Percentiles rank a stretch among this genome's conserved stretches.
These are phyloP conservation scores for Leptosphaerulina australis DNA, from an alignment of 2,329 filamentous ascomycete genomes.

Conservation along the genomic window DNA sequence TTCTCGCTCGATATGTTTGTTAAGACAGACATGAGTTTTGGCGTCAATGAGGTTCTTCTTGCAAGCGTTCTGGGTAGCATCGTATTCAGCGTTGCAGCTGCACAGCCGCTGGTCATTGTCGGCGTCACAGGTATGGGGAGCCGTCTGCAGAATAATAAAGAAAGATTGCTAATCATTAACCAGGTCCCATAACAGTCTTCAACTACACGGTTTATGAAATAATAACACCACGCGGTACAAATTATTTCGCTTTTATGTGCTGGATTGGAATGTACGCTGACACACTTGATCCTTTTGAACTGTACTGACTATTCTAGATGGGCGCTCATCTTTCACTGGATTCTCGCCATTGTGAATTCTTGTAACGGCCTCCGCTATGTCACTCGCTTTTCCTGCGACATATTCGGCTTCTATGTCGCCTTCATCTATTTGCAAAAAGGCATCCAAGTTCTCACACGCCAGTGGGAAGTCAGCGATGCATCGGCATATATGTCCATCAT, in stretches of 20 bases:
- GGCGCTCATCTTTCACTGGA: conserved; percentile 84
- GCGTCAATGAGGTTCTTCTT: conserved; percentile 89
- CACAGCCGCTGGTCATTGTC: conserved; percentile 87
- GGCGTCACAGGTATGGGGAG: conserved; percentile 75
- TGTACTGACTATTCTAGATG: conserved; percentile 59
- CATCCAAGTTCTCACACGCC: conserved; percentile 79
- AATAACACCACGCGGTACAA: conserved; percentile 74
- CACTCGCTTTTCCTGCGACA: conserved; percentile 89
- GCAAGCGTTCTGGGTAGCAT: conserved; percentile 81
- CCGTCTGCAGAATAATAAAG: neutral
- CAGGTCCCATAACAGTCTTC: conserved; percentile 90
- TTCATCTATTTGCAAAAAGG: conserved; percentile 93
- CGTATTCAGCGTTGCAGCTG: conserved; percentile 79
- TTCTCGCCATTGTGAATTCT: conserved; percentile 81
- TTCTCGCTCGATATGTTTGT: conserved; percentile 94
- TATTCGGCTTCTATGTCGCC: conserved; percentile 92
- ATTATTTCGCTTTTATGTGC: conserved; percentile 89
- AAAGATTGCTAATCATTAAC: neutral
- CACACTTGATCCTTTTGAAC: neutral
- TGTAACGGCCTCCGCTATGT: conserved; percentile 90
- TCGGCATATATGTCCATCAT: conserved; percentile 79
- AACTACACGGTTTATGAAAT: conserved; percentile 96
- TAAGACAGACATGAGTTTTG: conserved; percentile 82
- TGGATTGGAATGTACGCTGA: conserved; percentile 77
- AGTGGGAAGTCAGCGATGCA: conserved; percentile 67